Base-by-base conservation (phyloP, 495 filamentous ascomycete genomes). In the Penicillium cosmopolitanum region DNA sequence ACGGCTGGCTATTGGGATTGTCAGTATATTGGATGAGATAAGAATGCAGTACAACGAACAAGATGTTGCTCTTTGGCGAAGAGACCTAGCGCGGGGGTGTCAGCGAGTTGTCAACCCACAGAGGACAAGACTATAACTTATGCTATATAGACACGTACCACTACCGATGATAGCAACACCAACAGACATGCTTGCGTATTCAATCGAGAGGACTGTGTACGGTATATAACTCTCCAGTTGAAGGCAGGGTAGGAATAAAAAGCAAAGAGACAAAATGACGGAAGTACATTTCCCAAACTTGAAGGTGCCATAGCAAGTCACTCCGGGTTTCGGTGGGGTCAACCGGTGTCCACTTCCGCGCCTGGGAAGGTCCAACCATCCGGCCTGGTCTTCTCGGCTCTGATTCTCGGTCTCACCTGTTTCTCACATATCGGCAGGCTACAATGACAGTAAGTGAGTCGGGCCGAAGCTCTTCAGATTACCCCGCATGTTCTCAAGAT, bases 91-190 rank as follows among this genome's bases (percentile, higher is more conserved):
- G 19, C 46, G 16, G 52, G 56, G 55, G 28, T 48, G 28, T 53
- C 19, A 53, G 31, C 28, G 13, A 16, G 31, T 54, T 42, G 40
- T 51, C 11, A 50, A 55, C 43, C 38, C 21, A 57, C 23, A 19
- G 52, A 61, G 71, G 23, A 23, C 4, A 23, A 53, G 53, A 77
- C 73, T 23, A 77, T 76, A 72, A 42, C 58, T 69, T 19, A 68
- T 77, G 48, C 15, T 40, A n/a, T 11, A 6, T 40, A 40, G 36
- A 78, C 77, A 40, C 66, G 77, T 80, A 69, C 88, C 88, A 61
- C 84, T 84, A 28, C 87, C 88, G 42, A 90, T 81, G n/a, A 90
- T 82, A 13, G 88, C 88, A 21, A 90, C 76, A 31, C 86, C 85
- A 54, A 85, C 65, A 18, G 69, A 12, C 73, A 77, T 77, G 1